Evolutionary conservation across 306 rosid species (phyloP).

Genomic region (Rubus parviflorus): DNA sequence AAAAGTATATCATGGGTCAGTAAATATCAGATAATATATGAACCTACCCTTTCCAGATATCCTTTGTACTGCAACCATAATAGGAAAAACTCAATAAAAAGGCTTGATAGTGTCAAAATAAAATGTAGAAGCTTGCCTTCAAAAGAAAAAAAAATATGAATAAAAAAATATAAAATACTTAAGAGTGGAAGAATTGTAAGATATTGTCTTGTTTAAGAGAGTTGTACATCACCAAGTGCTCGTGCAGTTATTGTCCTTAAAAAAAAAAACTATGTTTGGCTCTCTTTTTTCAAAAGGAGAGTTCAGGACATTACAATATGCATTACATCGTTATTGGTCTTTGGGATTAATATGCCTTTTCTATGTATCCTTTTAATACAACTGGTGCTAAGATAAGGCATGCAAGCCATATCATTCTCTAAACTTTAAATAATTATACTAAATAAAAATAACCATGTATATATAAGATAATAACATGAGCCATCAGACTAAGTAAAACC

Average conservation of each 20-base stretch:
- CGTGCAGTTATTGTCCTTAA: background rate
- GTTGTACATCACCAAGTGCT: background rate
- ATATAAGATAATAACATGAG: background rate
- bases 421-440: background rate
- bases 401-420: background rate
- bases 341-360: background rate
- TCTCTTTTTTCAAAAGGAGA: background rate
- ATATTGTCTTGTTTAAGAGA: background rate
- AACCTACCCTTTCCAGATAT: background rate
- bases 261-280: background rate
- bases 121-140: conserved; percentile 1
- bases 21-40: background rate
- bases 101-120: background rate
- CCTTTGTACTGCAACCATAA: background rate
- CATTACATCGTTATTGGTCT: background rate
- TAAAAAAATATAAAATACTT: background rate
- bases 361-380: background rate
- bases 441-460: too few relatives aligned
- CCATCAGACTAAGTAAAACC: background rate
- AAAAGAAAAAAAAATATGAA: background rate
- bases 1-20: background rate
- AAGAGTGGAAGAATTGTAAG: too few relatives aligned
- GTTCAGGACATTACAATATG: background rate
- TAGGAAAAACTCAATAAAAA: background rate
- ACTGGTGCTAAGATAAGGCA: background rate